phyloP scores from a whole-genome alignment of 2,329 filamentous ascomycete species.

The Cladosporium sp. region DNA sequence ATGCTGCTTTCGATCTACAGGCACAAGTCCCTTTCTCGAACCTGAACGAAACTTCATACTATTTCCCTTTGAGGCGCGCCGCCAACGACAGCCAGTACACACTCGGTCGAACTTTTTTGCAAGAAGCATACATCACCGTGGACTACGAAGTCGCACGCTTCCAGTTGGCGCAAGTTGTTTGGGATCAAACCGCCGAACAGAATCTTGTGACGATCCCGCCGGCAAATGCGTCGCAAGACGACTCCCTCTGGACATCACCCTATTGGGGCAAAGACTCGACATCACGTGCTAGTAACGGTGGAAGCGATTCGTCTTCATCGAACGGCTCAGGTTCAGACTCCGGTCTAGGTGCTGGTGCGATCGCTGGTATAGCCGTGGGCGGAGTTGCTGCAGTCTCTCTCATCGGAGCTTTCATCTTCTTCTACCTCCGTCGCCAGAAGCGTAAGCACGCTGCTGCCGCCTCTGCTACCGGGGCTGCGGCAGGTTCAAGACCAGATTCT shows the following conservation, averaged over 20 bases:
- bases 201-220: slow-evolving; percentile 27
- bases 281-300: neutral
- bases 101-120: slow-evolving; percentile 64
- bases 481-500: neutral
- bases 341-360: slow-evolving; percentile 33
- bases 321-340: slow-evolving; percentile 6
- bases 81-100: slow-evolving; percentile 52
- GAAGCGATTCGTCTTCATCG: neutral
- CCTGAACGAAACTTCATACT: slow-evolving; percentile 56
- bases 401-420: slow-evolving; percentile 29
- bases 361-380: slow-evolving; percentile 43
- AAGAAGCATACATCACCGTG: slow-evolving; percentile 56
- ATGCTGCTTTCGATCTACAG: slow-evolving; percentile 46
- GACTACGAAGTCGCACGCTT: slow-evolving; percentile 47
- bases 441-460: slow-evolving; percentile 7
- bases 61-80: slow-evolving; percentile 62
- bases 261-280: neutral
- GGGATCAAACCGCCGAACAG: slow-evolving; percentile 20
- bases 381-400: slow-evolving; percentile 32
- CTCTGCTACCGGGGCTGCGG: neutral
- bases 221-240: slow-evolving; percentile 6
- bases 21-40: slow-evolving; percentile 48
- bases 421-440: slow-evolving; percentile 23
- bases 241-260: slow-evolving; percentile 11
- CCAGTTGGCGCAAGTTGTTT: slow-evolving; percentile 38